Percentiles rank a stretch among this genome's conserved stretches.
phyloP scores from a whole-genome alignment of 2,329 filamentous ascomycete species.

The Xylariaceae sp. region DNA sequence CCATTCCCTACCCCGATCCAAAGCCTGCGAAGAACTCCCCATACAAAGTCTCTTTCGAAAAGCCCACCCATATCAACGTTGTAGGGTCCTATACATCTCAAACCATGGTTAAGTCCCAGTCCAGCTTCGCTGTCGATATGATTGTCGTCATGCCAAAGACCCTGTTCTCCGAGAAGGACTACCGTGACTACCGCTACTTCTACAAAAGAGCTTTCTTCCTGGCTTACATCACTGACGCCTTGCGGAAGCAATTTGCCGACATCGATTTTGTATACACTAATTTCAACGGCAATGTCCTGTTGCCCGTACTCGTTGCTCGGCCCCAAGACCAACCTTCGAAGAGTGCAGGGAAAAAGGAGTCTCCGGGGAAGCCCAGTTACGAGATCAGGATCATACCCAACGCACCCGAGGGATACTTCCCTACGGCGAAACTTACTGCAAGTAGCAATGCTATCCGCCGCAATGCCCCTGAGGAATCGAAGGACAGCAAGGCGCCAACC shows the following conservation, averaged over 20 bases:
- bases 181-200: conserved; percentile 90
- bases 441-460: conserved; percentile 73
- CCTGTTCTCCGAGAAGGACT: conserved; percentile 93
- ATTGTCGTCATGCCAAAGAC: conserved; percentile 82
- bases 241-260: conserved; percentile 64
- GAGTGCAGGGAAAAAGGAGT: conserved; percentile 27
- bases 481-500: conserved; percentile 60
- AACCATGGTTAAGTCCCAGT: conserved; percentile 72
- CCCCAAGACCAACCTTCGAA: conserved; percentile 43
- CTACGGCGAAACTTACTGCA: conserved; percentile 72
- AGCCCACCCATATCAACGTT: conserved; percentile 81
- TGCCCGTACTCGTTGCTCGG: conserved; percentile 67
- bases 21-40: conserved; percentile 76
- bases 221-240: conserved; percentile 75
- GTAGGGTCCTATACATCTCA: conserved; percentile 85
- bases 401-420: conserved; percentile 72
- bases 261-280: conserved; percentile 69
- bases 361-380: conserved; percentile 49
- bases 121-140: conserved; percentile 73
- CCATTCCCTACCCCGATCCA: conserved; percentile 86
- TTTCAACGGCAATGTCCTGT: conserved; percentile 76
- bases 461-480: conserved; percentile 53
- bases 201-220: conserved; percentile 94
- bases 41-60: conserved; percentile 81
- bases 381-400: conserved; percentile 80